Conservation (phyloP, 2,329 filamentous ascomycete genomes). For the Diplodia intermedia region DNA sequence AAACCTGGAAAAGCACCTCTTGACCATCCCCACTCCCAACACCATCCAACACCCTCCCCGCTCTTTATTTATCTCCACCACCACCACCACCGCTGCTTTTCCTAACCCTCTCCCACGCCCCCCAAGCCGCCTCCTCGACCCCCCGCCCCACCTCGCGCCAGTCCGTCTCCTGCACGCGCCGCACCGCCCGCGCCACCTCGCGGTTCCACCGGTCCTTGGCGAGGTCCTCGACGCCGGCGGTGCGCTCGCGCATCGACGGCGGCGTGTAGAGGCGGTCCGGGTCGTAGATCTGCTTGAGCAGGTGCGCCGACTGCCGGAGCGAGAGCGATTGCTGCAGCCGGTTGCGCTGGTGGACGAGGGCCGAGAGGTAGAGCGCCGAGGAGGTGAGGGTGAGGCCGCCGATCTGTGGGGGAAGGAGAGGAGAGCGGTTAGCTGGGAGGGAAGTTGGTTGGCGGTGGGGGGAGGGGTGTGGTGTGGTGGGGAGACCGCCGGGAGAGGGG, state of each 20-base stretch:
- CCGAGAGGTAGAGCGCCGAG: slow-evolving; percentile 49
- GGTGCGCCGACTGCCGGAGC: slow-evolving; percentile 54
- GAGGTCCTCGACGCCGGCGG: slow-evolving; percentile 53
- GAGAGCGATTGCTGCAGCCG: slow-evolving; percentile 54
- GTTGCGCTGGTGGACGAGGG: slow-evolving; percentile 55
- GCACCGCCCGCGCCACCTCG: slow-evolving; percentile 53
- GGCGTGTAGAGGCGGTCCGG: slow-evolving; percentile 50
- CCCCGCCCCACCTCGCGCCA: slow-evolving; percentile 53
- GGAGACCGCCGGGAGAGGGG: neutral
- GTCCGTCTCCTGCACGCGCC: slow-evolving; percentile 53
- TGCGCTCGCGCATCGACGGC: slow-evolving; percentile 48
- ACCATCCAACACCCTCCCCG: slow-evolving; percentile 6
- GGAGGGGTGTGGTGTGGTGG: neutral
- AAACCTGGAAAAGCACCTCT: slow-evolving; percentile 34
- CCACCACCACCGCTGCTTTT: slow-evolving; percentile 20
- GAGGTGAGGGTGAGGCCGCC: slow-evolving; percentile 60
- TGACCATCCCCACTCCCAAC: slow-evolving; percentile 30
- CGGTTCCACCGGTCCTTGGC: slow-evolving; percentile 60
- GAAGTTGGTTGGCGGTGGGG: neutral
- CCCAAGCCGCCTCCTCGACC: slow-evolving; percentile 50
- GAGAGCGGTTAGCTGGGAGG: slow-evolving; percentile 29
- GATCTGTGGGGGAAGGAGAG: slow-evolving; percentile 45
- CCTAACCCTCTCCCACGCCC: slow-evolving; percentile 39
- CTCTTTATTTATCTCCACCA: slow-evolving; percentile 31
- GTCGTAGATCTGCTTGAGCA: slow-evolving; percentile 54